These are phyloP conservation scores for Quercus engelmannii DNA, from an alignment of 306 rosid genomes.

Conservation along the genomic window DNA sequence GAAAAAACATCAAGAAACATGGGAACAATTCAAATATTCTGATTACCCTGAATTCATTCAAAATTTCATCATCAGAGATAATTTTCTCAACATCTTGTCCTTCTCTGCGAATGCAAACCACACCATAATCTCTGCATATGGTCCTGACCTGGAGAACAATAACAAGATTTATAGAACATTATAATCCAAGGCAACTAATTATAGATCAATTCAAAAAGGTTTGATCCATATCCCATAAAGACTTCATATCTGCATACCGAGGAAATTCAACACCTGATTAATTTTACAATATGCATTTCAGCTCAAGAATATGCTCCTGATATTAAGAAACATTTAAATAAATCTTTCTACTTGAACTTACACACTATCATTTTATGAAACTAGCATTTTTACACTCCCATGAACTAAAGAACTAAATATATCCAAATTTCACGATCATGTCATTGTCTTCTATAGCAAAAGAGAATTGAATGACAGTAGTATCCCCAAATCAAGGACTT, in stretches of 20 bases:
- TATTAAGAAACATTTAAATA: not conserved
- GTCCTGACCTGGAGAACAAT: slow-evolving; percentile 30
- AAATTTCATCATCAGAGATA: slow-evolving; percentile 32
- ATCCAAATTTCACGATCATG: not conserved
- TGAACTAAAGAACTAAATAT: too few species aligned
- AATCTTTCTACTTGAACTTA: not conserved
- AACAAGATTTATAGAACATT: not conserved
- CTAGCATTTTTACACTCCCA: too few species aligned
- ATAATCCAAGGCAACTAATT: not conserved
- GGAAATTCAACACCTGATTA: not conserved
- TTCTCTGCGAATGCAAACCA: slow-evolving; percentile 54
- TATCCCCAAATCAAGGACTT: slow-evolving; percentile 3
- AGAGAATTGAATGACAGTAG: not conserved
- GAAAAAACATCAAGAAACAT: not conserved
- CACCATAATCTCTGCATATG: slow-evolving; percentile 53
- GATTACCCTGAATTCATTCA: slow-evolving; percentile 43
- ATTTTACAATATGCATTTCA: not conserved
- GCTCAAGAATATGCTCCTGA: not conserved
- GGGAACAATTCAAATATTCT: not conserved
- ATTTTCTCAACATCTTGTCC: slow-evolving; percentile 59
- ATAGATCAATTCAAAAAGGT: not conserved
- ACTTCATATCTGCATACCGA: not conserved
- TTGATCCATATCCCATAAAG: not conserved
- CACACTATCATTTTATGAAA: too few species aligned
- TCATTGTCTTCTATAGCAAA: not conserved